Evolutionary conservation across 352 stramenopile species (phyloP).

Genomic region (Pythium inflatum): DNA sequence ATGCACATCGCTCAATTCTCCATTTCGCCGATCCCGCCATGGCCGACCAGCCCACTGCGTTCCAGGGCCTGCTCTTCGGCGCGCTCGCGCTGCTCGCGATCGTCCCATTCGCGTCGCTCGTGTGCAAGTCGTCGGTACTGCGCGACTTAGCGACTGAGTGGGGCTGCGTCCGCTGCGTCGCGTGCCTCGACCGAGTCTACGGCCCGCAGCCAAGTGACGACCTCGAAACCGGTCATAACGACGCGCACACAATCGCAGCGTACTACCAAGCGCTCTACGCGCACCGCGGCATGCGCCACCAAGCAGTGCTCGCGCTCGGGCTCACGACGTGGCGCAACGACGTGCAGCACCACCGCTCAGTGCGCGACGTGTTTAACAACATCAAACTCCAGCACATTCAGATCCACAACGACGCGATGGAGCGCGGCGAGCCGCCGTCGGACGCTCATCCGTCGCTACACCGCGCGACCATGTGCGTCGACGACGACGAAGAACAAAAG

Average conservation of each 20-base stretch:
- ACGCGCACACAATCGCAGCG: conserved; percentile 5
- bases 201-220: neutral
- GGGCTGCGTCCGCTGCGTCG: conserved; percentile 6
- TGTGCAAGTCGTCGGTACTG: conserved; percentile 11
- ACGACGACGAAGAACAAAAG: conserved; percentile 21
- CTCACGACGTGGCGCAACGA: conserved; percentile 72
- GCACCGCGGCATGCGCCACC: neutral
- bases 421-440: conserved; percentile 10
- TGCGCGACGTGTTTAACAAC: conserved; percentile 48
- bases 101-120: neutral
- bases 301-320: conserved; percentile 42
- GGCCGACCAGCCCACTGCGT: conserved; percentile 2
- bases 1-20: too few relatives aligned
- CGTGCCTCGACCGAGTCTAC: neutral
- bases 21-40: too few relatives aligned
- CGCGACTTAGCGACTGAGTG: conserved; percentile 4
- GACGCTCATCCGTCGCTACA: too few relatives aligned
- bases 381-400: conserved; percentile 64
- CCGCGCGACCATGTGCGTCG: too few relatives aligned
- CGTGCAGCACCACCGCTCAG: conserved; percentile 38
- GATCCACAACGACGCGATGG: conserved; percentile 18
- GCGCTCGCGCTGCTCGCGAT: conserved; percentile 20
- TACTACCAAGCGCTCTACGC: conserved; percentile 20
- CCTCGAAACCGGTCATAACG: neutral
- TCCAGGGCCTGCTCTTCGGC: conserved; percentile 18